Evolutionary conservation across 768 basidiomycete species (phyloP), one percentile per base, ranked within the genome.

Genomic region (Collybia mongolica): DNA sequence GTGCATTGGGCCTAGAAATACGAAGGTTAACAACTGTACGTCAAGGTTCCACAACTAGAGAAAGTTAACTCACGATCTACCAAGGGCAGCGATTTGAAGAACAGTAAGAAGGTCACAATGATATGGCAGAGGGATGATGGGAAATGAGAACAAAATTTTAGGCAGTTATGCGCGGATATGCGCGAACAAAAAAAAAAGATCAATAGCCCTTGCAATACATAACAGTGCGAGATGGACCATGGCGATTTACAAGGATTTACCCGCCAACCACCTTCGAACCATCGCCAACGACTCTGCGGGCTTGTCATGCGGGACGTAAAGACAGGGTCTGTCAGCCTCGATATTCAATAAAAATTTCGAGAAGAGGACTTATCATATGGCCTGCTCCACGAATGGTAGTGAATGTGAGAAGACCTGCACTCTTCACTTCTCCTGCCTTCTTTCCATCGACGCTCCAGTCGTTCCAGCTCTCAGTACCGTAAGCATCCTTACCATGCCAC

Each of bases 301-400:
- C 59, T 84, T 86, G 61, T 86, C 84, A 72, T 80, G 76, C 24
- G 84, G 84, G 52, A 86, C 83, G 73, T 84, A 63, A 32, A 40
- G 37, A 57, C 63, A 53, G n/a, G 39, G 49, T 49, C 59, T 39
- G 22, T 59, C 50, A 55, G 56, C 65, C 44, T 43, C 20, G 24
- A 49, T 17, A 28, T 32, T 12, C 39, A 6, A 5, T 39, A 24
- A 17, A 9, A 48, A 45, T 54, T 5, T 28, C 26, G 44, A 39
- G 54, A 52, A 56, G 39, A 36, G 20, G 15, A 78, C 75, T 74
- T 57, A 80, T 78, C 79, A 81, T 79, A 75, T 82, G 81, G 40
- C 80, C 79, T n/a, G 73, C 74, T 6, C 61, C 72, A 39, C 65
- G 64, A 23, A 76, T 66, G 4, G 72, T 73, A 7, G 63, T 70